Conservation (phyloP, 495 filamentous ascomycete genomes). For the Penicillium silybi region DNA sequence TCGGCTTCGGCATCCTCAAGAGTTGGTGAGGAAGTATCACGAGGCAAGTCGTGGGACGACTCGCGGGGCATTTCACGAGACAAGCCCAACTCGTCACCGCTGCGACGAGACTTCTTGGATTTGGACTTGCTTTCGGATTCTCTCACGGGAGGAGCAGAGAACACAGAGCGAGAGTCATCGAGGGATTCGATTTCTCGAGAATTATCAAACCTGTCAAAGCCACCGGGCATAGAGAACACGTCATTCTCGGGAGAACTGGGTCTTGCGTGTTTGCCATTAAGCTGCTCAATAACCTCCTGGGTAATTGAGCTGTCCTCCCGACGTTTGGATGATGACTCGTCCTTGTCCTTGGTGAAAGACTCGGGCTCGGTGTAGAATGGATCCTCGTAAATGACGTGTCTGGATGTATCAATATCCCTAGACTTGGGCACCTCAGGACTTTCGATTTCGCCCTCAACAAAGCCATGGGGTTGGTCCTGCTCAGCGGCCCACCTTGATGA, state of each 20-base stretch:
- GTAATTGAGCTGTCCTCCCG: conserved; percentile 20
- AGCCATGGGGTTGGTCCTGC: conserved; percentile 22
- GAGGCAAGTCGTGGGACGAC: neutral
- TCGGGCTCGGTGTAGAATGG: conserved; percentile 23
- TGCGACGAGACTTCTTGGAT: conserved; percentile 20
- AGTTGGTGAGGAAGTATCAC: neutral
- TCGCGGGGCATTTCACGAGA: conserved; percentile 7
- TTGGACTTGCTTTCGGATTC: conserved; percentile 17
- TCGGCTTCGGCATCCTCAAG: conserved; percentile 6
- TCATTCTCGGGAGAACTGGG: conserved; percentile 21
- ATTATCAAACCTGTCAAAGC: conserved; percentile 29
- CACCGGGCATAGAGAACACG: conserved; percentile 40
- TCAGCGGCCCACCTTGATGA: conserved; percentile 45
- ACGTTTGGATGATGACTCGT: neutral
- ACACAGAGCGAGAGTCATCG: conserved; percentile 20
- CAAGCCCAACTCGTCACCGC: conserved; percentile 20
- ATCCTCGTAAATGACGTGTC: conserved; percentile 17
- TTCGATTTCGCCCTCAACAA: conserved; percentile 35
- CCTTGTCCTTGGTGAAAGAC: conserved; percentile 5
- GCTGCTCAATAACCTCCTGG: conserved; percentile 27
- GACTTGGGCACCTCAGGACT: conserved; percentile 13
- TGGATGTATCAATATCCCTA: conserved; percentile 3
- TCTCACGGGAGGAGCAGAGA: conserved; percentile 21
- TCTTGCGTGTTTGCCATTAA: conserved; percentile 17
- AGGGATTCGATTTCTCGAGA: conserved; percentile 6